Conservation (phyloP, 768 basidiomycete genomes). For the Paxillus ammoniavirescens region DNA sequence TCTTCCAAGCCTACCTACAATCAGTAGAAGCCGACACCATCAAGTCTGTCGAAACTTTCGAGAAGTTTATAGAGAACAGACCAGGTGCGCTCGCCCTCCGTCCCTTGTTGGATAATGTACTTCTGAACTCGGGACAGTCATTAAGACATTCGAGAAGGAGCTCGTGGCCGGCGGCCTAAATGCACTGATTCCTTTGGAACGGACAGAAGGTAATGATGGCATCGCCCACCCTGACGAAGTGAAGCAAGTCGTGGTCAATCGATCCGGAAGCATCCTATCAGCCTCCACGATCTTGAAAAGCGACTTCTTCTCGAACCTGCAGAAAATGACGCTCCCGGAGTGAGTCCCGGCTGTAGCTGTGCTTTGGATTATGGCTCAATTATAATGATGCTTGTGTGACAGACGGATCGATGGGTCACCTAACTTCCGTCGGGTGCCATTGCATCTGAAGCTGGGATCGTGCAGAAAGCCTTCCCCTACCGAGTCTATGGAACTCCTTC, state of each 20-base stretch:
- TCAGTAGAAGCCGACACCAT: conserved; percentile 80
- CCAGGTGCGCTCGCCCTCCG: conserved; percentile 57
- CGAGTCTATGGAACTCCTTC: conserved; percentile 37
- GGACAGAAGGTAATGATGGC: conserved; percentile 62
- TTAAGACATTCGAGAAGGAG: conserved; percentile 94
- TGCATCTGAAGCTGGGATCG: conserved; percentile 44
- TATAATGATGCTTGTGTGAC: conserved; percentile 2
- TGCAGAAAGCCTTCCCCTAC: conserved; percentile 27
- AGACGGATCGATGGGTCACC: conserved; percentile 92
- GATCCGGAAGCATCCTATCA: conserved; percentile 83
- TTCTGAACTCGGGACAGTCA: conserved; percentile 50
- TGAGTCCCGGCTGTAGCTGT: conserved; percentile 35
- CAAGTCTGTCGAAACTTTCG: conserved; percentile 71
- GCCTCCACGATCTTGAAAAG: conserved; percentile 94
- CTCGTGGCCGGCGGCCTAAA: conserved; percentile 74
- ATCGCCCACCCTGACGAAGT: conserved; percentile 91
- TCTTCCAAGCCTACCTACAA: conserved; percentile 89
- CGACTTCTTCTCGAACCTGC: conserved; percentile 90
- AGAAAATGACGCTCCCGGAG: conserved; percentile 97
- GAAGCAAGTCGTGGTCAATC: conserved; percentile 76
- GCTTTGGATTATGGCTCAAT: background rate
- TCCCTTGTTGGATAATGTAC: background rate
- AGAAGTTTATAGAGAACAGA: conserved; percentile 76
- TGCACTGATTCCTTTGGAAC: conserved; percentile 78
- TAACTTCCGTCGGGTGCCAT: conserved; percentile 83